Percentiles rank a stretch among this genome's conserved stretches.
Conservation (phyloP, 306 rosid species). For the Coriaria nepalensis region DNA sequence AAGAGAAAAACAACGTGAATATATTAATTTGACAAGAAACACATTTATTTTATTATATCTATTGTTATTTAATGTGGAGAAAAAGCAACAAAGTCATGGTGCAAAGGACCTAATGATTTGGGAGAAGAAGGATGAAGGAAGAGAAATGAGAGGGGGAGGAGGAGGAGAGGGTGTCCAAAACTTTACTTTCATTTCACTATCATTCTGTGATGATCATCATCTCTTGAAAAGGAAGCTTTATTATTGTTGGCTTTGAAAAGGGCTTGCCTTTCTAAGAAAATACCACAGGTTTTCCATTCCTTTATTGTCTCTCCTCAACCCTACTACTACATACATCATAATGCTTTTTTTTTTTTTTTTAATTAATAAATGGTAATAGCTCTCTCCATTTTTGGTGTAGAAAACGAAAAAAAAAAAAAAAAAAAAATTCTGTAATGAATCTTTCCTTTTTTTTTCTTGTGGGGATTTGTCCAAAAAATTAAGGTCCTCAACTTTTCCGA, state of each 20-base stretch:
- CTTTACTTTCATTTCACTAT: constrained; percentile 55
- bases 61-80: constrained; percentile 10
- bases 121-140: constrained; percentile 12
- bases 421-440: too few species aligned
- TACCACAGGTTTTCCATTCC: constrained; percentile 12
- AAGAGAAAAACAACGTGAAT: too few species aligned
- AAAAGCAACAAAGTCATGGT: constrained; percentile 12
- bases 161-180: constrained; percentile 5
- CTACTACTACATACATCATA: too few species aligned
- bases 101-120: constrained; percentile 45
- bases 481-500: too few species aligned
- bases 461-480: too few species aligned
- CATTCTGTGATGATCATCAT: constrained; percentile 48
- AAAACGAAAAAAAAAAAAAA: too few species aligned
- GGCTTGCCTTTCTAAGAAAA: constrained; percentile 25
- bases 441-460: too few species aligned
- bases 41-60: constrained; percentile 1
- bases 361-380: too few species aligned
- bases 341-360: too few species aligned
- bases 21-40: constrained; percentile 27
- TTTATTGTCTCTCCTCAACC: background rate
- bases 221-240: constrained; percentile 70
- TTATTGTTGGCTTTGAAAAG: constrained; percentile 39
- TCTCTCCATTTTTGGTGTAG: too few species aligned
- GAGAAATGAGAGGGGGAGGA: background rate